phyloP scores from a whole-genome alignment of 2,329 filamentous ascomycete species.

The Diaporthe sp. region DNA sequence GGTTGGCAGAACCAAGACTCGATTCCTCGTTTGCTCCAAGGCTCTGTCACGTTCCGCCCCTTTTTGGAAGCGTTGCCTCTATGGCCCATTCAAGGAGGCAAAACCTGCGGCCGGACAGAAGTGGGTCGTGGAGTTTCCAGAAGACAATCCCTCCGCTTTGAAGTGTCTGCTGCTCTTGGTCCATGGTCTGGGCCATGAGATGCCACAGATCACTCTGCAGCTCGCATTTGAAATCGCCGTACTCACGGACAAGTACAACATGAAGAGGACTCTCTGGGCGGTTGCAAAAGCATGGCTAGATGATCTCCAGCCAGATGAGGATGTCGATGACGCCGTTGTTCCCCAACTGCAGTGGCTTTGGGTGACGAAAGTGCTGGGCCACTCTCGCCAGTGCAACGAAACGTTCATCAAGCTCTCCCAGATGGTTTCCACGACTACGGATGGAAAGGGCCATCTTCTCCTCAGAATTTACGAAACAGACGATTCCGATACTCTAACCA shows the following conservation, averaged over 20 bases:
- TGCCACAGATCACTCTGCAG: neutral
- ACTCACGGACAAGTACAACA: constrained; percentile 50
- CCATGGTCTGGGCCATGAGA: constrained; percentile 44
- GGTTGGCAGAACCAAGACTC: neutral
- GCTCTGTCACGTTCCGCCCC: neutral
- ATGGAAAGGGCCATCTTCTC: neutral
- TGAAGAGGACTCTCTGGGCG: constrained; percentile 36
- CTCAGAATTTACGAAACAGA: neutral
- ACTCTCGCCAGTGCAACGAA: rapidly evolving
- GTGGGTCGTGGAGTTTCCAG: constrained; percentile 49
- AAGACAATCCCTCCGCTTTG: constrained; percentile 46
- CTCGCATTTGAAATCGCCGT: constrained; percentile 46
- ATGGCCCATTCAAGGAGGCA: constrained; percentile 3
- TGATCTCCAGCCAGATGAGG: neutral
- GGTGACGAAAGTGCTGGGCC: neutral
- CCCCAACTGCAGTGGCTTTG: neutral
- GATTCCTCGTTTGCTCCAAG: constrained; percentile 24
- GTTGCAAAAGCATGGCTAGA: neutral
- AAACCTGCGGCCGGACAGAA: neutral
- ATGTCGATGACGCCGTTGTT: neutral
- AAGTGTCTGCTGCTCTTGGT: constrained; percentile 42
- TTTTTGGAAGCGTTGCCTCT: constrained; percentile 22
- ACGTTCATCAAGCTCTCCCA: neutral
- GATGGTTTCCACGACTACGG: neutral
- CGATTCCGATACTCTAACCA: neutral